Base-by-base conservation (phyloP, 208 protist species). In the Leishmania gerbilli region DNA sequence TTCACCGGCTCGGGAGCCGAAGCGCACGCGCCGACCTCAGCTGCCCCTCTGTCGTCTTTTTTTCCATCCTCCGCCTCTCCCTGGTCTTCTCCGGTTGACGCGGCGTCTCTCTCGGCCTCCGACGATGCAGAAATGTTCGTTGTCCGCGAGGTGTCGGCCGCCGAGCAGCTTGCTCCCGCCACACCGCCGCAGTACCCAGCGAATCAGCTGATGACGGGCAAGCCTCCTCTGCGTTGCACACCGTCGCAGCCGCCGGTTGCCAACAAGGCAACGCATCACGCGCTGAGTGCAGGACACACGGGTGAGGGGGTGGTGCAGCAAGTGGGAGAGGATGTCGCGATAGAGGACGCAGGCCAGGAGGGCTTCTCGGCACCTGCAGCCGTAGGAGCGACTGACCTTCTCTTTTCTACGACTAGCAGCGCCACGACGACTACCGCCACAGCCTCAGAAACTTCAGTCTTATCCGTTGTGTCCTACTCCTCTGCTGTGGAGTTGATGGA, bases 401-500 rank as follows among this genome's bases (percentile, higher is more conserved):
- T 74, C 34, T 27, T 53, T n/a, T 55, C 67, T 11, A 17, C 78
- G 5, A 74, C 34, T 11, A 42, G 56, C 34, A 58, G 34, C 37
- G 13, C n/a, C 19, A 67, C 19, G 11, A 51, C n/a, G 21, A 40
- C 49, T 24, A 47, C 68, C 21, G 6, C 37, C 7, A 17, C 42
- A 40, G 24, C 49, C 4, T 13, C 34, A 37, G 55, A 74, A 3
- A 9, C 62, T 34, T 77, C 65, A 45, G 53, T 67, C 9, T 55
- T 79, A 11, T 76, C 77, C 2, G 60, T 79, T 17, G 2, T 62
- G 21, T 81, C 81, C 8, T 72, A 79, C 37, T 71, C 71, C 9
- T 74, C 81, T 53, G 82, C 53, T 6, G 56, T 77, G 31, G 71
- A 72, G 55, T 79, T 91, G 58, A 74, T 93, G 34, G 71, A 82